Conservation (phyloP, 768 basidiomycete genomes). For the Suillus weaverae region DNA sequence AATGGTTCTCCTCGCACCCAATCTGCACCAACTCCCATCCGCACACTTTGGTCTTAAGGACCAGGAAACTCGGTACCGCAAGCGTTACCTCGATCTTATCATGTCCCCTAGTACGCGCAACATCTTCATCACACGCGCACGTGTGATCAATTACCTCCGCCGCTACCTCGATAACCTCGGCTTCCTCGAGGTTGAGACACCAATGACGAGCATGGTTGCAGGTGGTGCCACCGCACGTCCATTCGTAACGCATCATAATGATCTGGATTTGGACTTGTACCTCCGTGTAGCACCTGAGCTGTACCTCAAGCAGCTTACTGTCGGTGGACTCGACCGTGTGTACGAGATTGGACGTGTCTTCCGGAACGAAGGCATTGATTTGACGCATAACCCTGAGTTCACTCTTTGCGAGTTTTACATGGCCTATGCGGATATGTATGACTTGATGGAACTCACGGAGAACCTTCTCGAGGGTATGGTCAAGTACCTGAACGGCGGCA, state of each 20-base stretch:
- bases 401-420: conserved; percentile 99
- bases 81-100: conserved; percentile 98
- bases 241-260: conserved; percentile 98
- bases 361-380: conserved; percentile 97
- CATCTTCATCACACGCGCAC: conserved; percentile 87
- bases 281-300: conserved; percentile 97
- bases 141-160: conserved; percentile 90
- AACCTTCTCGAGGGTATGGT: conserved; percentile 87
- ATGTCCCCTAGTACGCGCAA: conserved; percentile 87
- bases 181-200: conserved; percentile 99
- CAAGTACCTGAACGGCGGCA: conserved; percentile 78
- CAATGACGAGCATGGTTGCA: conserved; percentile 94
- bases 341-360: conserved; percentile 99
- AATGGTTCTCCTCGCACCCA: conserved; percentile 90
- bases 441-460: conserved; percentile 97
- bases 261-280: conserved; percentile 93
- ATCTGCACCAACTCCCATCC: conserved; percentile 93
- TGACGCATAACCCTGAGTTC: conserved; percentile 99
- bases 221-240: conserved; percentile 99
- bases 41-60: conserved; percentile 94
- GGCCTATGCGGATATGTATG: conserved; percentile 99
- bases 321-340: conserved; percentile 96
- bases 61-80: conserved; percentile 95
- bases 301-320: conserved; percentile 96
- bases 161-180: conserved; percentile 87